These are phyloP conservation scores for Vicia faba DNA, from an alignment of 306 rosid species.

Conservation along the genomic window DNA sequence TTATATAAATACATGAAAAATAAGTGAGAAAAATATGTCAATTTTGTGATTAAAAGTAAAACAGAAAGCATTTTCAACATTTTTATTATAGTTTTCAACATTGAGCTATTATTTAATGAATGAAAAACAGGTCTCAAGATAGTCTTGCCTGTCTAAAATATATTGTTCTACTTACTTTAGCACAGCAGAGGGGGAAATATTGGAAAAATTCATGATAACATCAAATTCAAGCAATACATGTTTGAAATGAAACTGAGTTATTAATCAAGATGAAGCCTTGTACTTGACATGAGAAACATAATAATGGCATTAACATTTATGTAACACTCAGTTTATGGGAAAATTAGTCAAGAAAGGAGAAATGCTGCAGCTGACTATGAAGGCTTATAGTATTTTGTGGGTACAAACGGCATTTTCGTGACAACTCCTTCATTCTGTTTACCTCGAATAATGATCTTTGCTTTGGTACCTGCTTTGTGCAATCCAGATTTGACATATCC, in stretches of 20 bases:
- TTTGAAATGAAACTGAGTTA: slow-evolving; percentile 17
- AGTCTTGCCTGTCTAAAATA: background rate
- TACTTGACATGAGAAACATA: slow-evolving; percentile 37
- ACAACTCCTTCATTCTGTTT: slow-evolving; percentile 86
- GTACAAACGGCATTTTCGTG: slow-evolving; percentile 96
- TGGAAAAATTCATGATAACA: slow-evolving; percentile 20
- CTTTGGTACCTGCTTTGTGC: slow-evolving; percentile 95
- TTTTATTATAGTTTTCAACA: too few relatives aligned
- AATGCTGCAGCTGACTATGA: slow-evolving; percentile 42
- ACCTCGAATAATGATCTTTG: slow-evolving; percentile 81
- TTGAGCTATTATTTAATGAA: too few relatives aligned
- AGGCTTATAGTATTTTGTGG: slow-evolving; percentile 95
- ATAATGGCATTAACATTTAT: slow-evolving; percentile 43
- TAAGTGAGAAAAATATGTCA: too few relatives aligned
- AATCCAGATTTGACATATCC: slow-evolving; percentile 97
- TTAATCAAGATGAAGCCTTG: slow-evolving; percentile 33
- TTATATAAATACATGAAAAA: too few relatives aligned
- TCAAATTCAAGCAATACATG: slow-evolving; percentile 19
- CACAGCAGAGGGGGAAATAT: background rate
- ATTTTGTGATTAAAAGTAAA: too few relatives aligned
- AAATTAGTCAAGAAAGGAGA: slow-evolving; percentile 39
- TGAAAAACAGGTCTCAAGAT: too few relatives aligned
- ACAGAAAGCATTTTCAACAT: too few relatives aligned
- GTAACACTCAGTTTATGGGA: slow-evolving; percentile 40
- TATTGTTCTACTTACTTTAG: background rate